These are phyloP conservation scores for Trichoderma hamatum DNA, from an alignment of 2,329 filamentous ascomycete species.

Conservation along the genomic window DNA sequence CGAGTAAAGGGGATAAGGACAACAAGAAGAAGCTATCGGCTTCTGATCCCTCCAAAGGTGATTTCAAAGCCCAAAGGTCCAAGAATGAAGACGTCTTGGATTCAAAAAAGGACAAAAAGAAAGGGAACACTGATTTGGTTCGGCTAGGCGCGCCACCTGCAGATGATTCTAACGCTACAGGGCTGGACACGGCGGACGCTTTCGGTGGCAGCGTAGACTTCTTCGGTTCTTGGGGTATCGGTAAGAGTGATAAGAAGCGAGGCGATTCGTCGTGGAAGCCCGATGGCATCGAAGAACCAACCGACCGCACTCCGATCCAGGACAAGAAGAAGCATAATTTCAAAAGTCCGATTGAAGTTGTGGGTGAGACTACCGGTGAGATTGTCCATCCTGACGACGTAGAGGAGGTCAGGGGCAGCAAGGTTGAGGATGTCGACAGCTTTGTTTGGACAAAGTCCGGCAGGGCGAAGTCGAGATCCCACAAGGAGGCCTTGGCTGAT, in stretches of 20 bases:
- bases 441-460: conserved; percentile 49
- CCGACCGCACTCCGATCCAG: conserved; percentile 45
- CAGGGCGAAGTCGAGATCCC: conserved; percentile 50
- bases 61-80: conserved; percentile 30
- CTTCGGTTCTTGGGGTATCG: conserved; percentile 59
- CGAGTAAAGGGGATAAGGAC: conserved; percentile 13
- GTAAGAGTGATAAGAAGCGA: conserved; percentile 53
- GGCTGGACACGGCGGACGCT: conserved; percentile 38
- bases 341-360: conserved; percentile 54
- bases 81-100: conserved; percentile 35
- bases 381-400: conserved; percentile 51
- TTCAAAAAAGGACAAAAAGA: conserved; percentile 43
- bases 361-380: conserved; percentile 51
- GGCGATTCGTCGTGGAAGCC: conserved; percentile 44
- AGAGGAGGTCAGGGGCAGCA: conserved; percentile 48
- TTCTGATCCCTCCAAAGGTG: conserved; percentile 30
- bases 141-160: conserved; percentile 39
- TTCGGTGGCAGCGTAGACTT: conserved; percentile 52
- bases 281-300: conserved; percentile 49
- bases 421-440: conserved; percentile 46
- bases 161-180: conserved; percentile 36
- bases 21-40: conserved; percentile 35
- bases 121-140: conserved; percentile 42
- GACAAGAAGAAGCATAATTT: conserved; percentile 52
- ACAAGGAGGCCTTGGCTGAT: conserved; percentile 45